Conservation (phyloP, 768 basidiomycete genomes). For the Macrocybe gigantea region DNA sequence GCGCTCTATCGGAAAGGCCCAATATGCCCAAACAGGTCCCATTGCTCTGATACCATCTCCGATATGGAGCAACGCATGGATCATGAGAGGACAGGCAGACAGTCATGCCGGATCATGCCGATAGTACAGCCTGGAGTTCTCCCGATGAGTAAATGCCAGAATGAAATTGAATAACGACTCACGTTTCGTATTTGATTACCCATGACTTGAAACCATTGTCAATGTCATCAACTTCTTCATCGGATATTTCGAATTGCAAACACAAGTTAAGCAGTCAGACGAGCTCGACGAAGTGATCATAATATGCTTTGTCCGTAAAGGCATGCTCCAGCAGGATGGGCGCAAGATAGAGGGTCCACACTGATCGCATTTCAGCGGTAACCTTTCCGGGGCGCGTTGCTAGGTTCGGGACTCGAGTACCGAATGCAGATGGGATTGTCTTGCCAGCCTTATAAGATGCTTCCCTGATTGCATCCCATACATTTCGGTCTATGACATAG, state of each 20-base stretch:
- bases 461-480: constrained; percentile 36
- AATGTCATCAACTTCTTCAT: neutral
- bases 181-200: neutral
- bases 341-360: constrained; percentile 34
- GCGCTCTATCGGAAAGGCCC: constrained; percentile 34
- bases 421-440: constrained; percentile 34
- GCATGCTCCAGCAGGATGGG: constrained; percentile 28
- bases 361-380: constrained; percentile 31
- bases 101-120: neutral
- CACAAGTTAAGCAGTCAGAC: constrained; percentile 27
- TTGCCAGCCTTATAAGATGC: constrained; percentile 23
- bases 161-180: neutral
- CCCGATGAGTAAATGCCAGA: neutral
- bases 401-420: constrained; percentile 11
- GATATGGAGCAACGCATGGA: constrained; percentile 31
- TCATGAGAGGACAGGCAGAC: constrained; percentile 13
- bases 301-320: constrained; percentile 29
- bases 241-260: constrained; percentile 27
- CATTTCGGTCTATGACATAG: constrained; percentile 19
- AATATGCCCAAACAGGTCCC: constrained; percentile 32
- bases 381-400: neutral
- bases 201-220: neutral
- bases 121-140: neutral
- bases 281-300: constrained; percentile 34
- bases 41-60: constrained; percentile 22